Conservation (phyloP, 225 moss, liverwort and hornwort species). For the Rhytidiadelphus loreus region DNA sequence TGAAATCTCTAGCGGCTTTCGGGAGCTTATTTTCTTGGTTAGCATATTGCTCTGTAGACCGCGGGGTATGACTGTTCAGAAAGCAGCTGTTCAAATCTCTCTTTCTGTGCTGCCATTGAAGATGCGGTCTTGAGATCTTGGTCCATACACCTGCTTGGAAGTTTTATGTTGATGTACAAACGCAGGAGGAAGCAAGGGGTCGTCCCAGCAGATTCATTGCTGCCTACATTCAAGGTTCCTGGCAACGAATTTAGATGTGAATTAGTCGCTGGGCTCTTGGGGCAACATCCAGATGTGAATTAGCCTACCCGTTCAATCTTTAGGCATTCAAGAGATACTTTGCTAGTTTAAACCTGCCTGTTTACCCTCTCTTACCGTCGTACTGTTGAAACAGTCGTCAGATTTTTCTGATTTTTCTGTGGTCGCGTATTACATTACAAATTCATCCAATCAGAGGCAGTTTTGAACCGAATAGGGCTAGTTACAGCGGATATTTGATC, state of each 20-base stretch:
- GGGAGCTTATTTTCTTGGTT: background rate
- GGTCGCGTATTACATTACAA: background rate
- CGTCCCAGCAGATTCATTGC: slow-evolving; percentile 11
- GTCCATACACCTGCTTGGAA: background rate
- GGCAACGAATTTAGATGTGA: slow-evolving; percentile 30
- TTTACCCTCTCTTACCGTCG: slow-evolving; percentile 1
- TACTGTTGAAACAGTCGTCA: background rate
- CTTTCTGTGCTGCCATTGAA: background rate
- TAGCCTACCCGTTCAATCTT: slow-evolving; percentile 3
- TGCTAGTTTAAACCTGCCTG: background rate
- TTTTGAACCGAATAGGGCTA: background rate
- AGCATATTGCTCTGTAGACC: background rate
- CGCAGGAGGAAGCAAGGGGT: slow-evolving; percentile 33
- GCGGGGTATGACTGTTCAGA: slow-evolving; percentile 20
- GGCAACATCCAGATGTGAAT: slow-evolving; percentile 29
- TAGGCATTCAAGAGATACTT: slow-evolving; percentile 10
- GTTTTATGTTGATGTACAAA: slow-evolving; percentile 1
- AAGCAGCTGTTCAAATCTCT: slow-evolving; percentile 30
- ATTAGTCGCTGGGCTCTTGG: slow-evolving; percentile 22
- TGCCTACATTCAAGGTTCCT: slow-evolving; percentile 19
- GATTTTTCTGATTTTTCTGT: background rate
- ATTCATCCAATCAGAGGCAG: slow-evolving; percentile 14
- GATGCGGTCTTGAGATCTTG: background rate
- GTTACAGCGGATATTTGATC: background rate
- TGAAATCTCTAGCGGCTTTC: background rate